Base-by-base conservation (phyloP, 495 filamentous ascomycete species). In the Collariella sp. region DNA sequence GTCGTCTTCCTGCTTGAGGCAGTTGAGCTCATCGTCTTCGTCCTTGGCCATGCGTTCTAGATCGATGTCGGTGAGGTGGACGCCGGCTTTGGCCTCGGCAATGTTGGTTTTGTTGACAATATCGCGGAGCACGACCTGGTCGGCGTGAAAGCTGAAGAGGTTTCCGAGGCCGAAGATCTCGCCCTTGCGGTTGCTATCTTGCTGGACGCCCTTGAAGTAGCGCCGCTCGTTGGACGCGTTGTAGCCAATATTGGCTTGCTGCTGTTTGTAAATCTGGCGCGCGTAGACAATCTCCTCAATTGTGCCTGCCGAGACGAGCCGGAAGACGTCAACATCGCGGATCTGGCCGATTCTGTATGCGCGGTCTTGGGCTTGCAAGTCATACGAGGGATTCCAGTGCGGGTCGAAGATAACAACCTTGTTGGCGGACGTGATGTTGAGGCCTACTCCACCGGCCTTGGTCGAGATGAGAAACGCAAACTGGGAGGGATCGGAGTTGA, bases 41-140 rank as follows among this genome's bases (percentile, higher is more conserved):
- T 79, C 75, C n/a, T 77, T 75, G 5, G 77, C 80, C 20, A 79
- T 75, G 45, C 81, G 72, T 23, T 84, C 77, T 16, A 87, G 69
- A 35, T 95, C 82, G 35, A 95, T 70, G 26, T 85, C 87, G 47
- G 83, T 74, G 41, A 96, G 82, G 29, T 82, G 77, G 10, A 98
- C 87, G 1, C 89, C 94, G 2, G 85, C 89, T 60, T 83, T 86
- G 45, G 86, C 88, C 72, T 98, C 93, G 5, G 93, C 93, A 40
- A 98, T 81, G 65, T 98, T 97, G 47, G 93, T 97, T 65, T 96
- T 95, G 71, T 97, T 96, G 55, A 98, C 86, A 56, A 97, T 96
- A 41, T 96, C 88, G 20, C 88, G 78, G 10, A 98, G 77, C 12
- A 96, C 79, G 23, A 88, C 76, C 47, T 88, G 85, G 54, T 95